Evolutionary conservation across 345 rosid genomes (phyloP).

Genomic region (Heritiera littoralis): DNA sequence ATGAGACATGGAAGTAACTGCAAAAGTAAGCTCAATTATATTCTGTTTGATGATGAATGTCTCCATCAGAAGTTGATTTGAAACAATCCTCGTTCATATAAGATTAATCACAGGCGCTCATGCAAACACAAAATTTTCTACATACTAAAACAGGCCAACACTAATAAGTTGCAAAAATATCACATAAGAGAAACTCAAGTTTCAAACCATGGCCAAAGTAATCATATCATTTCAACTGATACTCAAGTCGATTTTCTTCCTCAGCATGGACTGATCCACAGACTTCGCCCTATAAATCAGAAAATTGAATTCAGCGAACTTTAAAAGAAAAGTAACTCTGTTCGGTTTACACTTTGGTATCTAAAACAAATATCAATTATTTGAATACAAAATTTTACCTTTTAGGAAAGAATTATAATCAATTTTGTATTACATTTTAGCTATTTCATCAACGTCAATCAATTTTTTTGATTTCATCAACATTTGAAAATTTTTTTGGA

Average conservation of each 20-base stretch:
- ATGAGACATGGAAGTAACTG: constrained; percentile 54
- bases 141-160: constrained; percentile 2
- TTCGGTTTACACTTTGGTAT: background rate
- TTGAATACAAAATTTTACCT: background rate
- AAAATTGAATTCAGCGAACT: background rate
- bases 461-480: background rate
- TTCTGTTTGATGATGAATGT: background rate
- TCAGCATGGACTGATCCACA: constrained; percentile 52
- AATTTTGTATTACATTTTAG: background rate
- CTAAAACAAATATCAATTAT: background rate
- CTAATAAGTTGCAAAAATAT: background rate
- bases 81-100: background rate
- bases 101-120: background rate
- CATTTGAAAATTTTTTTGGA: background rate
- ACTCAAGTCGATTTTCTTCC: constrained; percentile 69
- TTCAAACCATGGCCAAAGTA: constrained; percentile 83
- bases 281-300: constrained; percentile 70
- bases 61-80: constrained; percentile 10
- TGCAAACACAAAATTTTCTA: background rate
- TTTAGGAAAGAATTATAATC: background rate
- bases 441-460: background rate
- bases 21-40: constrained; percentile 29
- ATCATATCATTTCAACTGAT: constrained; percentile 71
- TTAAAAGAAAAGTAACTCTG: background rate
- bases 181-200: background rate